Conservation (phyloP, 306 rosid genomes). For the Dryas drummondii region DNA sequence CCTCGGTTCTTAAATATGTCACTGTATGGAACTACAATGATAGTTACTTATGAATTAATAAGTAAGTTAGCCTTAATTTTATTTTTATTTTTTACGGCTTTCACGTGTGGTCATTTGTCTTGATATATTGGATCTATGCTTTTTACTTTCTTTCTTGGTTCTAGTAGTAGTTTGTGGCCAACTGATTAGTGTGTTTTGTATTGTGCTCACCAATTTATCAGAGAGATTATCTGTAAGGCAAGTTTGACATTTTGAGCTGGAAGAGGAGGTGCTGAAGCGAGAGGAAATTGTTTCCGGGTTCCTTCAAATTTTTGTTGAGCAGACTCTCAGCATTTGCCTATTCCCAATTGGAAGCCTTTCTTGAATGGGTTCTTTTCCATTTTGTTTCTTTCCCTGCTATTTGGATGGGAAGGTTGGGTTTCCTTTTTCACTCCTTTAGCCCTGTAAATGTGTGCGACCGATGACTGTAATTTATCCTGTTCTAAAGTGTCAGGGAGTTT, state of each 20-base stretch:
- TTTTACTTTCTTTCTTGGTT: background rate
- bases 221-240: conserved; percentile 69
- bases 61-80: conserved; percentile 44
- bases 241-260: conserved; percentile 27
- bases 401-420: conserved; percentile 3
- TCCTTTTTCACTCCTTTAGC: background rate
- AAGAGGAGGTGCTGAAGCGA: conserved; percentile 19
- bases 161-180: background rate
- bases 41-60: conserved; percentile 83
- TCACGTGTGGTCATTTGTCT: background rate
- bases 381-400: conserved; percentile 1
- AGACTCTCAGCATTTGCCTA: background rate
- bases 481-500: background rate
- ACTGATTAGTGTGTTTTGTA: conserved; percentile 15
- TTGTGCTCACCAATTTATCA: conserved; percentile 33
- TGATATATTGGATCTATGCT: background rate
- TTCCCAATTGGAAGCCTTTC: background rate
- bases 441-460: background rate
- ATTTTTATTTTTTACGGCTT: conserved; percentile 12
- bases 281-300: background rate
- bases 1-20: conserved; percentile 88
- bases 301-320: background rate
- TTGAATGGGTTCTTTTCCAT: background rate
- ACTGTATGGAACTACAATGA: conserved; percentile 85
- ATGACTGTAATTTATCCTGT: background rate